A percentile compares a stretch with the other conserved stretches of the same genome.
phyloP scores from a whole-genome alignment of 164 flowering plant species.

The Aristolochia fimbriata region DNA sequence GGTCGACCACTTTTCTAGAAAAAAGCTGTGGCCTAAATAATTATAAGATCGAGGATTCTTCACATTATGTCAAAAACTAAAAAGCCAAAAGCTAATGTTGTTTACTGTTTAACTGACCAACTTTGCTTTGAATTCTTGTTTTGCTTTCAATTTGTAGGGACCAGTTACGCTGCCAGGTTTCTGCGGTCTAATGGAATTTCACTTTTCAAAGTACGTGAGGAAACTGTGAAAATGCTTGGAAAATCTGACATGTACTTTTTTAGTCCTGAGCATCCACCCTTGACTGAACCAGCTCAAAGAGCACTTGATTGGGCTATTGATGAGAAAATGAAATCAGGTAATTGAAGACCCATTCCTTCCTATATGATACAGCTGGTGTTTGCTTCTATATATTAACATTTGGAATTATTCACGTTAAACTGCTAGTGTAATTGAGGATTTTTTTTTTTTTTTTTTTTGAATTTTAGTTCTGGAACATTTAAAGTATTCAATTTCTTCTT shows the following conservation, averaged over 20 bases:
- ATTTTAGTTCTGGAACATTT: no score
- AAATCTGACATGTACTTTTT: constrained; percentile 31
- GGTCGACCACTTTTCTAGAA: no score
- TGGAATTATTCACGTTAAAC: neutral
- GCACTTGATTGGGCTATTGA: constrained; percentile 83
- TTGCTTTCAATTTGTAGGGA: constrained; percentile 32
- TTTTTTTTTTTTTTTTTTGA: no score
- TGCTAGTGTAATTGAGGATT: neutral
- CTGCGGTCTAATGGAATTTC: constrained; percentile 61
- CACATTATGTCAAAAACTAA: no score
- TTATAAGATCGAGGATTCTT: no score
- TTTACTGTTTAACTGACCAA: no score
- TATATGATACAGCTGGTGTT: neutral
- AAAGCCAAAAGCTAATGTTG: no score
- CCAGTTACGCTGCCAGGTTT: constrained; percentile 52
- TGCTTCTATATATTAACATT: neutral
- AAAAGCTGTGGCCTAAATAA: no score
- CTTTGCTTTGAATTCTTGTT: neutral
- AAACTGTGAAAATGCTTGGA: constrained; percentile 50
- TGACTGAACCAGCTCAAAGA: constrained; percentile 71
- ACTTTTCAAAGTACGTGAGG: constrained; percentile 59
- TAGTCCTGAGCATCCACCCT: constrained; percentile 66
- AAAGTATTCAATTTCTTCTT: no score
- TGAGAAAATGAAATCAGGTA: constrained; percentile 72
- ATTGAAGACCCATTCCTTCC: neutral